phyloP scores from a whole-genome alignment of 2,329 filamentous ascomycete species.

The Botrytis fragariae region DNA sequence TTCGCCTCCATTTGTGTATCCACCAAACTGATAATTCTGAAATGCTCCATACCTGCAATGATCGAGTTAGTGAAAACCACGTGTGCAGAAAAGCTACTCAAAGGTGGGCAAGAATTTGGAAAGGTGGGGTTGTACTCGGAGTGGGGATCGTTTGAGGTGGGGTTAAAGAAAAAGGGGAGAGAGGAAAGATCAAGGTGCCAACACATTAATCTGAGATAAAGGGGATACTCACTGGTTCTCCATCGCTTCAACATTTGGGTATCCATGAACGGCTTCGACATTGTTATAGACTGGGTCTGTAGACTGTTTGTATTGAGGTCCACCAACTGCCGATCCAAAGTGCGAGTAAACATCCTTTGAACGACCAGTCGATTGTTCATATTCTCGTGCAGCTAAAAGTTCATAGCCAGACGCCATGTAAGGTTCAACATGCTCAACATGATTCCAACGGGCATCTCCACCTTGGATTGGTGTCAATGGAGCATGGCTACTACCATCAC shows the following conservation, averaged over 20 bases:
- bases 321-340: constrained; percentile 44
- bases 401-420: constrained; percentile 86
- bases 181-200: not conserved
- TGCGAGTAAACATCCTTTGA: constrained; percentile 46
- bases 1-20: constrained; percentile 29
- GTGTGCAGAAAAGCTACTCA: not conserved
- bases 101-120: not conserved
- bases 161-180: not conserved
- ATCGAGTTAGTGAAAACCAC: constrained; percentile 4
- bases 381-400: constrained; percentile 61
- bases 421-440: constrained; percentile 46
- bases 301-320: constrained; percentile 50
- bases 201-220: not conserved
- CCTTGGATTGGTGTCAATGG: constrained; percentile 50
- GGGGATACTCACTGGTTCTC: constrained; percentile 33
- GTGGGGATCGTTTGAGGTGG: constrained; percentile 13
- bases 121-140: not conserved
- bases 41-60: constrained; percentile 30
- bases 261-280: constrained; percentile 31
- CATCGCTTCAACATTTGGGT: constrained; percentile 35
- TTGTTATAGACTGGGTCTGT: constrained; percentile 66
- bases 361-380: constrained; percentile 50
- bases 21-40: constrained; percentile 30
- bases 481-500: constrained; percentile 37
- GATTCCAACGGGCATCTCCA: constrained; percentile 52